Evolutionary conservation across 352 stramenopile genomes (phyloP), one percentile per base, ranked within the genome.

Genomic region (Phytophthora parvispora): DNA sequence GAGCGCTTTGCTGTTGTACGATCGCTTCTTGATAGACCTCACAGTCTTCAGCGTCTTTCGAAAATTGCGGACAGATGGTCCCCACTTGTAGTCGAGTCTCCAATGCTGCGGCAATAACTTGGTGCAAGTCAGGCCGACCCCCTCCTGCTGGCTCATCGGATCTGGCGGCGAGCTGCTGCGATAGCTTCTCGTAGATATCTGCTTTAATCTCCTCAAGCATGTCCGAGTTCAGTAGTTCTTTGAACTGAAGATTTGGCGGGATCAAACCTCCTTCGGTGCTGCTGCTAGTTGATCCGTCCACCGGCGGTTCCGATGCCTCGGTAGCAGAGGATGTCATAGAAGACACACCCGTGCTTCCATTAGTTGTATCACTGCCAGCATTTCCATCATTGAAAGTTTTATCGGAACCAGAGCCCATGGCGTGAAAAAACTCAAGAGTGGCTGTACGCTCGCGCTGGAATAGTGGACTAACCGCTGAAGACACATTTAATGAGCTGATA

Each of bases 171-270:
- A 89, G 53, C 51, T 90, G 78, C 10, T 61, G 67, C 13, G 78
- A 84, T 3, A 93, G 57, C 24, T 86, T 84, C 9, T 81, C 72
- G 51, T 80, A 87, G 36, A 91, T 84, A 13, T 91, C 83, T 12
- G 82, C 74, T 67, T 90, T 91, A 47, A 93, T 85, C 15, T 80
- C 62, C 20, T 90, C 80, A 1, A 93, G 55, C 52, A 90, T 75
- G 27, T 85, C 69, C 0, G 70, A 43, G 15, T 74, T 91, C 27
- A 90, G 50, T 0, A 91, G 55, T 27, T 90, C 82, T 29, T 89
- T 89, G 29, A 81, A 84, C 1, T 80, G 75, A 25, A 86, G 32
- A n/a, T 82, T 80, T 10, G 65, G 57, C 6, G 66, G 51, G 18
- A 61, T 7, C n/a, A 56, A 27, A 24, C 42, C 28, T 24, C 55